Evolutionary conservation across 139 green algal genomes (phyloP), one percentile per base, ranked within the genome.

Genomic region (Marvania coccoides): DNA sequence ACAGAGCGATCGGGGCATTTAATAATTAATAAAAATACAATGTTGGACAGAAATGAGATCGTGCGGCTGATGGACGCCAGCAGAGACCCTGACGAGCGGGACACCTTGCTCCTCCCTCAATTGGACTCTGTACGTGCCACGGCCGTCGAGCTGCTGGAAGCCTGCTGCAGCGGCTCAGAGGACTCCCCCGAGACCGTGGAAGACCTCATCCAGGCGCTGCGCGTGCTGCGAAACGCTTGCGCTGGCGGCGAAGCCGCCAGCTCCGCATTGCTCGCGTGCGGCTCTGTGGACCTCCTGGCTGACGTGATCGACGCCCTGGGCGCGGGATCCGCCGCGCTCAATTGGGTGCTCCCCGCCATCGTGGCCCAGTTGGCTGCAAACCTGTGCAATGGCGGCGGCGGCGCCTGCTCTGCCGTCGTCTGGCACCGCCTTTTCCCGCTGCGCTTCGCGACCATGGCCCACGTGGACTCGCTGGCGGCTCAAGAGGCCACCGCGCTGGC

Each of bases 321-420:
- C 47, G 14, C 30, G 10, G 65, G 37, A 0, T 14, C 39, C 24
- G 45, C 65, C 10, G 7, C 58, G 3, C 31, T 74, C 13, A 40
- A 74, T 33, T 74, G 67, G 67, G 29, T 63, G 47, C 38, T 74
- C 37, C 67, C 67, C 1, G 29, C 31, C 30, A 55, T 61, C 3
- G 23, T 58, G 9, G 45, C 56, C 14, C 67, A 74, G 37, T 13
- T 65, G 23, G 39, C 65, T 29, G 67, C 67, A 40, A 74, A 74
- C 30, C 26, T 58, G 30, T 51, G 38, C 48, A 68, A 42, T 13
- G 67, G 55, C 3, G 67, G 55, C 3, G 29, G 67, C 31, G 3
- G n/a, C 19, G 6, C 9, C 15, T 39, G 42, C 30, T 54, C 67
- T 3, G 58, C 67, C 19, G 67, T 55, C 3, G 33, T 61, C 10